These are phyloP conservation scores for Beauveria bassiana DNA, from an alignment of 2,329 filamentous ascomycete species.

Conservation along the genomic window DNA sequence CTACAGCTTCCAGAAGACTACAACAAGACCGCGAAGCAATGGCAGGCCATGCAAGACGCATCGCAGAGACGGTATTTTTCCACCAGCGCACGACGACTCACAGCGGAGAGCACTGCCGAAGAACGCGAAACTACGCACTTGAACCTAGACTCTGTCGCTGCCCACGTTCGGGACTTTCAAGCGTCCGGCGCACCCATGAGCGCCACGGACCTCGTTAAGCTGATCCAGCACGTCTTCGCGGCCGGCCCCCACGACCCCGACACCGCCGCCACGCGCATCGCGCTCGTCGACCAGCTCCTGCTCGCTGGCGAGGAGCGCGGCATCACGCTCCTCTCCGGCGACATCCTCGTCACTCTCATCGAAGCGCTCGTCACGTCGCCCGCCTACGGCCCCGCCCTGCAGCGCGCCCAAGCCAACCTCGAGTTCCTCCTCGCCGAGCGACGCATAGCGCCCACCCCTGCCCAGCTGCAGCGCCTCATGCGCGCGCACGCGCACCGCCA, in stretches of 20 bases:
- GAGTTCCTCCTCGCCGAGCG: constrained; percentile 35
- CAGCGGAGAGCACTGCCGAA: not conserved
- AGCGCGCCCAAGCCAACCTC: constrained; percentile 35
- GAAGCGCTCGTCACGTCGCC: constrained; percentile 29
- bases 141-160: constrained; percentile 18
- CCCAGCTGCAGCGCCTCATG: constrained; percentile 36
- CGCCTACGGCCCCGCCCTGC: constrained; percentile 25
- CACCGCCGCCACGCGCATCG: constrained; percentile 23
- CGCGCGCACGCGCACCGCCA: constrained; percentile 35
- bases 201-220: constrained; percentile 26
- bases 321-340: constrained; percentile 32
- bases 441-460: constrained; percentile 29
- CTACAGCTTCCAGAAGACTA: constrained; percentile 23
- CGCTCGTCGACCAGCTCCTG: constrained; percentile 36
- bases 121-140: not conserved
- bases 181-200: constrained; percentile 28
- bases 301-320: constrained; percentile 38
- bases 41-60: constrained; percentile 27
- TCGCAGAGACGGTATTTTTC: constrained; percentile 28
- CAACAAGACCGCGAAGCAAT: constrained; percentile 24
- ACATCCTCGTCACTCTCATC: constrained; percentile 42
- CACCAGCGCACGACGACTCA: constrained; percentile 21
- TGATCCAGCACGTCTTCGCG: constrained; percentile 33
- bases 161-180: constrained; percentile 32
- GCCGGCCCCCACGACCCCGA: constrained; percentile 16